Evolutionary conservation across 208 protist genomes (phyloP).

Genomic region (Wallacemonas sp.): DNA sequence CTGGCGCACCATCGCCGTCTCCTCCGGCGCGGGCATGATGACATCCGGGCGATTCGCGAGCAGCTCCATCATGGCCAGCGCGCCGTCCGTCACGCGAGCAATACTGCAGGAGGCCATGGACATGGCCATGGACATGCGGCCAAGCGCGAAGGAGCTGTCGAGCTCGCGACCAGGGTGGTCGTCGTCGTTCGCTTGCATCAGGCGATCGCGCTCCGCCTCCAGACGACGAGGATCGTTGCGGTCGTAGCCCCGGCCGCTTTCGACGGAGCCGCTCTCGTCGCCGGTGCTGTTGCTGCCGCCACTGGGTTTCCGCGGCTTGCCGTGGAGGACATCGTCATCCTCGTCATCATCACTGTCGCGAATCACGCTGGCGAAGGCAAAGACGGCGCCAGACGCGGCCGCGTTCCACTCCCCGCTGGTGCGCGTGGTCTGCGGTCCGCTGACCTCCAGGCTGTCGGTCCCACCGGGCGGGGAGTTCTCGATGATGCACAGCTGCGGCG

Average conservation of each 20-base stretch:
- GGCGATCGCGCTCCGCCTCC: background rate
- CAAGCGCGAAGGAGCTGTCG: conserved; percentile 40
- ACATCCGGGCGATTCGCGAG: conserved; percentile 58
- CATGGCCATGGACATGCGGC: conserved; percentile 61
- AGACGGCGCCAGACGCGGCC: background rate
- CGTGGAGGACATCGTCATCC: background rate
- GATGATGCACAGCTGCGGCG: background rate
- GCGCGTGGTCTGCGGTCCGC: background rate
- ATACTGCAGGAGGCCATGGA: conserved; percentile 65
- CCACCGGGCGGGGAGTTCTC: background rate
- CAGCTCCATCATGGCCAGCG: conserved; percentile 76
- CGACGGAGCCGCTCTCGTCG: background rate
- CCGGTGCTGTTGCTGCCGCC: background rate
- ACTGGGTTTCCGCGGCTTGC: too few species aligned
- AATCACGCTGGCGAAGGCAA: conserved; percentile 4
- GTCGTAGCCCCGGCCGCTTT: too few species aligned
- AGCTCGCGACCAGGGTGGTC: conserved; percentile 18
- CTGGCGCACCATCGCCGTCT: conserved; percentile 53
- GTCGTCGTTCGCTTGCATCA: background rate
- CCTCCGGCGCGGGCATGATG: conserved; percentile 61
- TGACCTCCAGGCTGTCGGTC: background rate
- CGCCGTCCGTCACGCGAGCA: conserved; percentile 50
- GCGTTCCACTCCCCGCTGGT: conserved; percentile 13
- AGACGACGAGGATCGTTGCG: background rate
- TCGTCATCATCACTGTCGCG: background rate